Evolutionary conservation across 495 filamentous ascomycete genomes (phyloP), one percentile per base, ranked within the genome.

Genomic region (Penicillium ochrochloron): DNA sequence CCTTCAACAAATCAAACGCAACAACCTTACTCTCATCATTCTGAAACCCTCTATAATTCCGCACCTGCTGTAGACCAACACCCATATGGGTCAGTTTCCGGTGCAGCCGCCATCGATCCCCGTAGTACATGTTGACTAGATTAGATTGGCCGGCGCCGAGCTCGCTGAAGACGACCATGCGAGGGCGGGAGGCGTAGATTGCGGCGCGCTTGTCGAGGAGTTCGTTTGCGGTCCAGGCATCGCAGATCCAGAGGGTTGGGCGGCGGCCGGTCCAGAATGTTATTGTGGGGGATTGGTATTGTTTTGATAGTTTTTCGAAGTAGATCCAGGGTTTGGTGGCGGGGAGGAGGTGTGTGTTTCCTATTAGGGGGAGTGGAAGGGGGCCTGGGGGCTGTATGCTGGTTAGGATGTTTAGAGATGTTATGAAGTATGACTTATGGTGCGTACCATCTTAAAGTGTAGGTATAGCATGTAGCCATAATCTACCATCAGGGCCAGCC

Each of bases 221-320:
- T 70, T 89, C 86, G n/a, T 80, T 85, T 0, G 87, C 86, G 15
- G 77, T 66, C 86, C 85, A 87, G 0, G 85, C 86, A 65, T 89
- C 86, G 69, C 88, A 87, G 61, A 87, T 84, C 86, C 87, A 89
- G 15, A 89, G 79, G 0, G 86, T 88, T 0, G 87, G 86, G 53
- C 84, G 86, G 8, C 87, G 73, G 37, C 87, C 86, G 44, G 87
- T 84, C 87, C 86, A 83, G 64, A 86, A 85, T 1, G 87, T 89
- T n/a, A 89, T 62, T 23, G 65, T 61, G 21, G 66, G 59, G 5
- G 66, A 33, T 4, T 62, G 19, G 50, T 84, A 82, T 53, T 75
- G 64, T 65, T 85, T 85, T 8, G 87, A 82, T 0, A 89, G 70
- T 50, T 81, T 65, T 54, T 89, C 87, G 62, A 89, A 89, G 73